Conservation (phyloP, 169 alveolate genomes). For the Perkinsus marinus region DNA sequence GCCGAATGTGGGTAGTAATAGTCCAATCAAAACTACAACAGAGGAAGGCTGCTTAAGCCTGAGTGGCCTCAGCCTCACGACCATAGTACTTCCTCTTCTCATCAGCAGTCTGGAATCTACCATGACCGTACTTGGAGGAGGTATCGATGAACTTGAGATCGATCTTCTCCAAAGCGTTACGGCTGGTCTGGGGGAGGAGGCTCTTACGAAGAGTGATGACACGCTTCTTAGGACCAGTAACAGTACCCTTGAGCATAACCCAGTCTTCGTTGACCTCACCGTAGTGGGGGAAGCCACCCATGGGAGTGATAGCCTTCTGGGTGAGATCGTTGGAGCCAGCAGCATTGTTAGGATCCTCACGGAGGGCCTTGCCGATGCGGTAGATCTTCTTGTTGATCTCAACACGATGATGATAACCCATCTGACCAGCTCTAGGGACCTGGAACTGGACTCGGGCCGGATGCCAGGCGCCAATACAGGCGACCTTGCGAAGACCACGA, state of each 20-base stretch:
- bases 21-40: no score
- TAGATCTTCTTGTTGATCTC: slow-evolving; percentile 98
- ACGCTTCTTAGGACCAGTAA: slow-evolving; percentile 95
- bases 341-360: slow-evolving; percentile 83
- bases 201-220: slow-evolving; percentile 90
- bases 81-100: slow-evolving; percentile 97
- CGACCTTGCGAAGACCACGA: slow-evolving; percentile 98
- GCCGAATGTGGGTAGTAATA: neutral
- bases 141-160: slow-evolving; percentile 98
- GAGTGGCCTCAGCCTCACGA: slow-evolving; percentile 18
- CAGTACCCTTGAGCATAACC: slow-evolving; percentile 95
- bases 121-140: slow-evolving; percentile 98
- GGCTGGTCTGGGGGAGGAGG: slow-evolving; percentile 74
- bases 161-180: slow-evolving; percentile 85
- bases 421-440: slow-evolving; percentile 99
- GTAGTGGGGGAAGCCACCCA: slow-evolving; percentile 99
- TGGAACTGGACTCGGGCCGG: slow-evolving; percentile 99
- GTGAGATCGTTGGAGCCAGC: slow-evolving; percentile 94
- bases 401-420: slow-evolving; percentile 98
- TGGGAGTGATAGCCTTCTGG: slow-evolving; percentile 95
- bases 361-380: slow-evolving; percentile 78
- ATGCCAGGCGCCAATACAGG: slow-evolving; percentile 99
- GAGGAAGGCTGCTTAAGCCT: neutral
- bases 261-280: slow-evolving; percentile 96
- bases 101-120: slow-evolving; percentile 97